Percentiles rank a stretch among this genome's conserved stretches.
Evolutionary conservation across 2,329 filamentous ascomycete species (phyloP).

Genomic region (Phyllosticta citribraziliensis): DNA sequence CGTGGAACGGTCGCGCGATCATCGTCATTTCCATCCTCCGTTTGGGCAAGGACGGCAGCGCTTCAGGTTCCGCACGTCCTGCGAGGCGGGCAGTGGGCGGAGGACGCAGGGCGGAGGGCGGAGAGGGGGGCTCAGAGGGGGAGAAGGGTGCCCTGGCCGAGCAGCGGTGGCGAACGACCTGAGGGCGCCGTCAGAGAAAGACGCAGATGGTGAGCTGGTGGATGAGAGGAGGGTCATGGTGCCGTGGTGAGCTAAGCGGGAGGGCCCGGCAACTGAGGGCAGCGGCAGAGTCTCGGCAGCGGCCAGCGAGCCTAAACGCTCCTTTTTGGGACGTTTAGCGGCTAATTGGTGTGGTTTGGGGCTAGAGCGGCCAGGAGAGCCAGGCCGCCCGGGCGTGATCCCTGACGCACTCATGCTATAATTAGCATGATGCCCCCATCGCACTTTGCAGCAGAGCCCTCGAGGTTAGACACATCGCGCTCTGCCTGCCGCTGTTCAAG

Average conservation of each 20-base stretch:
- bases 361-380: neutral
- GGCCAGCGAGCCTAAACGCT: neutral
- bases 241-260: too few relatives aligned
- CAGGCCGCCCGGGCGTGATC: neutral
- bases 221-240: too few relatives aligned
- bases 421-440: neutral
- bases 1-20: neutral
- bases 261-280: neutral
- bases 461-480: neutral
- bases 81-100: neutral
- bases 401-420: neutral
- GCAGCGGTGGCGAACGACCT: too few relatives aligned
- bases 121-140: too few relatives aligned
- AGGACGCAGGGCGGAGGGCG: neutral
- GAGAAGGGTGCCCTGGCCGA: too few relatives aligned
- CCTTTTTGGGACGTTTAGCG: neutral
- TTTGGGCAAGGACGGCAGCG: conserved; percentile 6
- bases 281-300: neutral
- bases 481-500: conserved; percentile 4
- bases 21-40: conserved; percentile 9
- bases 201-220: too few relatives aligned
- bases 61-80: conserved; percentile 4
- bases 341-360: neutral
- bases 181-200: too few relatives aligned
- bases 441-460: neutral